Evolutionary conservation across 805 yeast genomes (phyloP), one percentile per base, ranked within the genome.

Genomic region (Saccharomycopsis schoenii): DNA sequence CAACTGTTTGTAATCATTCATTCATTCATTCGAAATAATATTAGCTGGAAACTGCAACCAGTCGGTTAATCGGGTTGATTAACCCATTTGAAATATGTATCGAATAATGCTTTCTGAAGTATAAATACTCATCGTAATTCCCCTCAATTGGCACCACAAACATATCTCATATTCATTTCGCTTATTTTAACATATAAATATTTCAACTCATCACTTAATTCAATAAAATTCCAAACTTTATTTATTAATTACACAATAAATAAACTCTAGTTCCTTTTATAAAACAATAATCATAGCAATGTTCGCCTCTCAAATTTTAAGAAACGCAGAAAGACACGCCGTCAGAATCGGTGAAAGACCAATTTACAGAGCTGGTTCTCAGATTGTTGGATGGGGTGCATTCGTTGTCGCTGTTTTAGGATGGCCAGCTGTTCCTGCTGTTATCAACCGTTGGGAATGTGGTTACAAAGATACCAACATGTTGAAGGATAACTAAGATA

Each of bases 381-480:
- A 63, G n/a, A 54, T 61, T 24, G 57, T 25, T 42, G 60, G 56
- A 12, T 63, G 65, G 65, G 63, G 57, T 34, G 58, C 60, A 17
- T 55, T 63, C n/a, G 42, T 63, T 25, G 56, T 34, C 21, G 50
- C 57, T 37, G 39, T 50, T 21, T 43, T 63, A 8, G 61, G 57
- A 15, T 63, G 65, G 65, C 65, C 65, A 34, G 61, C 52, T 25
- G 56, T 58, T 54, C 62, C 62, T 61, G 5, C 64, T n/a, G 25
- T 41, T 29, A 40, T 40, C 58, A 47, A 21, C n/a, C 29, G 52
- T 21, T 47, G 52, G 52, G 52, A 47, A 47, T 47, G 29, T 47
- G 52, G 52, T 21, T 47, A 11, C n/a, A 47, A 47, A 10, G 12
- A 21, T 47, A n/a, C 21, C 34, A 47, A 47, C n/a, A 4, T 47